Conservation (phyloP, 2,329 filamentous ascomycete genomes). For the Colletotrichum sp. region DNA sequence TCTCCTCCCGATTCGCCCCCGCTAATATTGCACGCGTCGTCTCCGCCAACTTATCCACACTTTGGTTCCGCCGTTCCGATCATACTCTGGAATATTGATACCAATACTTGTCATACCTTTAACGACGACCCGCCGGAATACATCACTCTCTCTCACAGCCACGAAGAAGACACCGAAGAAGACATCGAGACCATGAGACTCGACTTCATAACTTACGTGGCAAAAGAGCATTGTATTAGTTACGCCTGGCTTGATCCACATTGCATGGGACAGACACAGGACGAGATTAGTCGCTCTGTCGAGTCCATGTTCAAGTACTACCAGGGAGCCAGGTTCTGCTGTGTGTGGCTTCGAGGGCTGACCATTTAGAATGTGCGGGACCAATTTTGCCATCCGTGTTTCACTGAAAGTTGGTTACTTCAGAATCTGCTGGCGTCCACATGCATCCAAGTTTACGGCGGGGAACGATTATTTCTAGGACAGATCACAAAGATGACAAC, state of each 20-base stretch:
- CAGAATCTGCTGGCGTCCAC: neutral
- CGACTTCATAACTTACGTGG: neutral
- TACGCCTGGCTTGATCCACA: neutral
- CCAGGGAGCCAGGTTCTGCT: neutral
- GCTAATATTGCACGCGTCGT: neutral
- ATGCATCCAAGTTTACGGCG: accelerated
- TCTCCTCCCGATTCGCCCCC: neutral
- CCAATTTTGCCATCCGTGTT: neutral
- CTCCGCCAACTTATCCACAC: neutral
- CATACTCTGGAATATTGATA: neutral
- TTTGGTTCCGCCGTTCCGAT: neutral
- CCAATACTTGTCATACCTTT: neutral
- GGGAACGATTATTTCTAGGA: neutral
- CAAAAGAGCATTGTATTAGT: accelerated
- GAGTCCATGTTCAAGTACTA: neutral
- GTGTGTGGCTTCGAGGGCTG: neutral
- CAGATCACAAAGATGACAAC: neutral
- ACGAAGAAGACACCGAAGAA: neutral
- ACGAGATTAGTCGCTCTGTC: neutral
- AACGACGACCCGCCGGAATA: neutral
- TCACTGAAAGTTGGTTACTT: neutral
- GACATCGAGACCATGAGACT: neutral
- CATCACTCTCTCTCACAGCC: neutral
- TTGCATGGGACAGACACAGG: neutral
- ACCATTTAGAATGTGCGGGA: neutral